Evolutionary conservation across 2,329 filamentous ascomycete genomes (phyloP).

Genomic region (Aspergillus tamarii): DNA sequence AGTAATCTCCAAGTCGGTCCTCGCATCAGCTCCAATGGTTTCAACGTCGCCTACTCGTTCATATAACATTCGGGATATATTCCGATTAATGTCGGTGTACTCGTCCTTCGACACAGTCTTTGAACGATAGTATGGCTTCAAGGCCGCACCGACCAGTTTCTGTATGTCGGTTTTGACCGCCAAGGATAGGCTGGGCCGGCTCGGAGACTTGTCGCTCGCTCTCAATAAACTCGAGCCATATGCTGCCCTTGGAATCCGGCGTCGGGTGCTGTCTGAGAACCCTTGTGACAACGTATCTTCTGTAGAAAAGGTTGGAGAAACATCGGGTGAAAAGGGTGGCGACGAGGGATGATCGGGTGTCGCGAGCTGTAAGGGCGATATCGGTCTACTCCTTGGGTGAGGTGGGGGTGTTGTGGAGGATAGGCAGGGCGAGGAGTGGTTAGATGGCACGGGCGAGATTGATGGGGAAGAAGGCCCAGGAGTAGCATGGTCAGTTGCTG

Average conservation of each 20-base stretch:
- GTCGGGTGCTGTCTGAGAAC: constrained; percentile 23
- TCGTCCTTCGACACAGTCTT: constrained; percentile 82
- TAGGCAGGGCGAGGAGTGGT: constrained; percentile 43
- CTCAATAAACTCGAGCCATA: constrained; percentile 32
- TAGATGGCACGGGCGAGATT: constrained; percentile 45
- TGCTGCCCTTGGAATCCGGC: constrained; percentile 31
- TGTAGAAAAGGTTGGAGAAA: constrained; percentile 64
- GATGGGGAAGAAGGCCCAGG: constrained; percentile 47
- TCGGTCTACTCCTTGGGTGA: constrained; percentile 34
- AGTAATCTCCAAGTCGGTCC: constrained; percentile 73
- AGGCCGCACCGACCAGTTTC: constrained; percentile 78
- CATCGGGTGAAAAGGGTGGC: constrained; percentile 67
- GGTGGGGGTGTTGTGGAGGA: constrained; percentile 45
- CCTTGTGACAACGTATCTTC: constrained; percentile 14
- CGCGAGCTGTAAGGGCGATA: constrained; percentile 40
- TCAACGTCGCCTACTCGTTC: constrained; percentile 61
- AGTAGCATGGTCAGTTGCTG: constrained; percentile 39
- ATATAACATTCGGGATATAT: constrained; percentile 86
- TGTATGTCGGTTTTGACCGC: constrained; percentile 88
- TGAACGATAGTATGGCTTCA: constrained; percentile 81
- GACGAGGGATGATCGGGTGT: constrained; percentile 36
- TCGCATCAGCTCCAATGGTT: constrained; percentile 66
- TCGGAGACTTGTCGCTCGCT: constrained; percentile 69
- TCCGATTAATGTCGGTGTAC: constrained; percentile 89
- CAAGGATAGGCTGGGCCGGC: constrained; percentile 68